Conservation (phyloP, 1,284 basidiomycete genomes). For the Neolentinus lepideus region DNA sequence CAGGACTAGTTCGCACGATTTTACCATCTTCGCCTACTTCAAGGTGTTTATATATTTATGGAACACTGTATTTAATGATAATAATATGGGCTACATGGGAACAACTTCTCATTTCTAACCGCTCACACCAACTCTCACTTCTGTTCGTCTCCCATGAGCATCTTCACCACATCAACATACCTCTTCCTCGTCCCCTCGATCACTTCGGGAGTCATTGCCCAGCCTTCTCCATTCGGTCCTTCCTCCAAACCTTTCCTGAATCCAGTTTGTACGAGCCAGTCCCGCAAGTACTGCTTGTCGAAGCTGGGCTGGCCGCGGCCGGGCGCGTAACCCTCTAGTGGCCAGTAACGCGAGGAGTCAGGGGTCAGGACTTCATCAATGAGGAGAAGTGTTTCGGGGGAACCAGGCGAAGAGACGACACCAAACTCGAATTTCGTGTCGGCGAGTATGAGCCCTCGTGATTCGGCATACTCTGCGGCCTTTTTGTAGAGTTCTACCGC, state of each 20-base stretch:
- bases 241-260: conserved; percentile 77
- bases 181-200: conserved; percentile 70
- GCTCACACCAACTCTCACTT: not conserved
- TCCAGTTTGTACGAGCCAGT: conserved; percentile 75
- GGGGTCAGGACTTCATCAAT: conserved; percentile 97
- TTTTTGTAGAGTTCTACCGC: conserved; percentile 69
- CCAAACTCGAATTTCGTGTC: conserved; percentile 88
- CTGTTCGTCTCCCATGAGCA: conserved; percentile 41
- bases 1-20: no score
- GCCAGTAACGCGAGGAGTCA: conserved; percentile 98
- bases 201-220: conserved; percentile 72
- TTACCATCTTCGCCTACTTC: no score
- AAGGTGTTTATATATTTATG: no score
- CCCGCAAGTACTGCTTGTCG: conserved; percentile 95
- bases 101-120: not conserved
- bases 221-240: conserved; percentile 62
- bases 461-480: conserved; percentile 74
- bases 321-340: conserved; percentile 63
- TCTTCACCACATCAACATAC: conserved; percentile 73
- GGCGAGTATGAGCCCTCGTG: conserved; percentile 89
- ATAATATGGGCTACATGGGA: not conserved
- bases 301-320: conserved; percentile 86
- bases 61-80: no score
- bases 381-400: conserved; percentile 66
- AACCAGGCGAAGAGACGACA: conserved; percentile 41